Evolutionary conservation across 768 basidiomycete species (phyloP), one percentile per base, ranked within the genome.

Genomic region (Multifurca ochricompacta): DNA sequence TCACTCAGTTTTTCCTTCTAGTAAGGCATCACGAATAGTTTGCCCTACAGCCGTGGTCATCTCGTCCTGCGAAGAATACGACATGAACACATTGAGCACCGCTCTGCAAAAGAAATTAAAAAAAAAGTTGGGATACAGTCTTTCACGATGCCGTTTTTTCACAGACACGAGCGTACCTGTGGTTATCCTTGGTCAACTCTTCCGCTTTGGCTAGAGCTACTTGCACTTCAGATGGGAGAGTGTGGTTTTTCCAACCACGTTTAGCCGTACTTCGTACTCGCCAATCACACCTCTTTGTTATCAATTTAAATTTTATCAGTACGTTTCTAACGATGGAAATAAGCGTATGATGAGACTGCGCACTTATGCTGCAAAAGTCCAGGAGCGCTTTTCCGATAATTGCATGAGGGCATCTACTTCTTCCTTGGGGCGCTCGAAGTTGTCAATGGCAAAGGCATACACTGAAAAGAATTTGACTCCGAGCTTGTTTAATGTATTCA

Each of bases 371-470:
- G 48, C 83, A 86, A 16, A 98, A 72, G 66, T 95, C 90, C 32
- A 83, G 65, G 28, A 98, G 74, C 58, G 85, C 83, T 14, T 76
- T 75, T 66, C 89, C 83, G 0, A 87, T 44, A 99, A 68, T n/a
- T 72, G 68, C 91, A 99, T 92, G 62, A 98, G 75, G 2, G 81
- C 81, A 23, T 86, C 81, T 1, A 99, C 91, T 67, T 99, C 96
- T 4, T 85, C 84, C 50, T 79, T 73, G 1, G 86, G 77, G 19
- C 96, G 79, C 58, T 89, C 89, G 72, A 98, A 98, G 71, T 98
- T 99, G 63, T 98, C 95, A 56, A 98, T 92, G 1, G 93, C 81
- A 69, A 99, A 99, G n/a, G 92, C 91, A 63, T 95, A 99, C n/a
- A 86, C 89, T 2, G 91, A 85, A 23, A 98, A 92, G 56, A 87